A percentile compares a stretch with the other conserved stretches of the same genome.
phyloP scores from a whole-genome alignment of 1,139 yeast species.

The Entelexis paramagnoliae region DNA sequence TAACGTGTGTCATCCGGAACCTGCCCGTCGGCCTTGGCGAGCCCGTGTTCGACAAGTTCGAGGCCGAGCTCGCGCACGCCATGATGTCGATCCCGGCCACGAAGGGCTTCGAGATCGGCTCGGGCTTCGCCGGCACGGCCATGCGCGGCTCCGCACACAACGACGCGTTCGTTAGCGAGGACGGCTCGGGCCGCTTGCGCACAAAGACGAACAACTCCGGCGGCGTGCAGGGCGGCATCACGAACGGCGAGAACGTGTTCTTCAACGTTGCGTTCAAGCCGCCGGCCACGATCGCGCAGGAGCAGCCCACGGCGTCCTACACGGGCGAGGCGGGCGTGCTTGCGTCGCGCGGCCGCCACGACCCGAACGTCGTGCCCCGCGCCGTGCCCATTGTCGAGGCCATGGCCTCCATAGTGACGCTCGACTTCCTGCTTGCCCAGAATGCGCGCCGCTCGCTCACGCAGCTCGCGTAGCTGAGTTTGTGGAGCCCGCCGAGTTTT shows the following conservation, averaged over 20 bases:
- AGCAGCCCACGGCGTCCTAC: constrained; percentile 77
- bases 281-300: constrained; percentile 94
- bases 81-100: constrained; percentile 97
- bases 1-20: constrained; percentile 91
- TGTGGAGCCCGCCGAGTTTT: too few species aligned
- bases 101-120: constrained; percentile 94
- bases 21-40: constrained; percentile 92
- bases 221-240: constrained; percentile 95
- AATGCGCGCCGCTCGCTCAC: constrained; percentile 54
- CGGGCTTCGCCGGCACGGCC: constrained; percentile 82
- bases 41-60: constrained; percentile 93
- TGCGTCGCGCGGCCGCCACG: constrained; percentile 96
- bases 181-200: constrained; percentile 45
- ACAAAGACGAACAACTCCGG: constrained; percentile 90
- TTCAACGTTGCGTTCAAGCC: constrained; percentile 95
- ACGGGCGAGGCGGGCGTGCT: constrained; percentile 78
- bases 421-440: constrained; percentile 77
- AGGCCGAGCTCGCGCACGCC: constrained; percentile 91
- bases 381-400: constrained; percentile 98
- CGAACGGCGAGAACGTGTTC: constrained; percentile 90
- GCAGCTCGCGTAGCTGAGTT: constrained; percentile 5
- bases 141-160: constrained; percentile 92
- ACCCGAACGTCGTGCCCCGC: constrained; percentile 96
- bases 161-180: constrained; percentile 50
- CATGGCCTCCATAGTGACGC: constrained; percentile 88